Percentiles rank a stretch among this genome's conserved stretches.
Evolutionary conservation across 768 basidiomycete species (phyloP).

Genomic region (Trichaptum fuscoviolaceum): DNA sequence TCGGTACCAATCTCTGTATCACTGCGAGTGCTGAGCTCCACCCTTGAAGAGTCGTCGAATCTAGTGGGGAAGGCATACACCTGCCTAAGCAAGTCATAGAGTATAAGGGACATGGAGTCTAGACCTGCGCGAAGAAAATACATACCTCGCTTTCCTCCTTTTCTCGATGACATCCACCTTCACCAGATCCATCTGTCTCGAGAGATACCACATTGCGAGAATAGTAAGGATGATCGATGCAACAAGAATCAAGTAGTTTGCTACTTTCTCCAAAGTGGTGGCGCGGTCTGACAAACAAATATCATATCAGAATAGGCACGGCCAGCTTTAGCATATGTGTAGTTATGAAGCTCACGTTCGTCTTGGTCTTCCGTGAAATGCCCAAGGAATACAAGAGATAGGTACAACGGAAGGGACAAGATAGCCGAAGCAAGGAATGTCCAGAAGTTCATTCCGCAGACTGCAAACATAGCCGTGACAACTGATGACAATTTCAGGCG

Average conservation of each 20-base stretch:
- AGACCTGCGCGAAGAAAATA: background rate
- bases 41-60: background rate
- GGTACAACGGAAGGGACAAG: slow-evolving; percentile 29
- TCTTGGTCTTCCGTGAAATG: slow-evolving; percentile 9
- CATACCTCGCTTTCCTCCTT: slow-evolving; percentile 17
- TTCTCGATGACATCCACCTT: slow-evolving; percentile 15
- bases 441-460: slow-evolving; percentile 26
- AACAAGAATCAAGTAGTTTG: slow-evolving; percentile 30
- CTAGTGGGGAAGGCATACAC: background rate
- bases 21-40: background rate
- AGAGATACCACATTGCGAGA: slow-evolving; percentile 34
- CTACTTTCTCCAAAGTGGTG: slow-evolving; percentile 25
- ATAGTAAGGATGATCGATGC: slow-evolving; percentile 34
- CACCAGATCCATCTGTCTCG: slow-evolving; percentile 27
- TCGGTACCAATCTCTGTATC: background rate
- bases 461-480: slow-evolving; percentile 21
- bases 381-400: slow-evolving; percentile 29
- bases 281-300: background rate
- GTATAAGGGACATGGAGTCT: background rate
- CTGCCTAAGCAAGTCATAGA: background rate
- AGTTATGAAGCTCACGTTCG: background rate
- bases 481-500: slow-evolving; percentile 10
- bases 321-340: background rate
- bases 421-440: slow-evolving; percentile 26
- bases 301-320: background rate